Conservation (phyloP, 2,329 filamentous ascomycete genomes). For the Zasmidium angulare region DNA sequence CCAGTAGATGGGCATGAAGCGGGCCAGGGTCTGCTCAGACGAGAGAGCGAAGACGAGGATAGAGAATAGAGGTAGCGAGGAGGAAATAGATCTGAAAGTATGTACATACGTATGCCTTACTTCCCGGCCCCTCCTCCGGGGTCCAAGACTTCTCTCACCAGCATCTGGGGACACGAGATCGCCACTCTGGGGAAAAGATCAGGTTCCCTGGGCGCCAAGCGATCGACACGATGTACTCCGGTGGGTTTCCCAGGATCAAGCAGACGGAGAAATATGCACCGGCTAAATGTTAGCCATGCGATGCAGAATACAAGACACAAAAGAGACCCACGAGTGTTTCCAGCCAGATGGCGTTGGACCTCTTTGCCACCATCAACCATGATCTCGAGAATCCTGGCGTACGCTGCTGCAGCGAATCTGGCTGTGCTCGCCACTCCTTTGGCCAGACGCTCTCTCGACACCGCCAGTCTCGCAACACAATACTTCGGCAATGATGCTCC, state of each 20-base stretch:
- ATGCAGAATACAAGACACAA: no score
- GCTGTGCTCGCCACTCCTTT: not conserved
- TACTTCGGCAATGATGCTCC: slow-evolving; percentile 44
- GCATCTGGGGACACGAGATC: no score
- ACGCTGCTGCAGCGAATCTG: not conserved
- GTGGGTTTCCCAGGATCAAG: not conserved
- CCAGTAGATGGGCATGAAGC: slow-evolving; percentile 6
- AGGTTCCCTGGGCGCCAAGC: not conserved
- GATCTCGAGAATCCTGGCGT: not conserved
- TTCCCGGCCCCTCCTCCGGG: no score
- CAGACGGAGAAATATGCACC: not conserved
- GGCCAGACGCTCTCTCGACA: slow-evolving; percentile 26
- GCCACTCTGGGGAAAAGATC: no score
- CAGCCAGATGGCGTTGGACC: no score
- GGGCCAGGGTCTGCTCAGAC: slow-evolving; percentile 9
- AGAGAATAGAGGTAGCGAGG: no score
- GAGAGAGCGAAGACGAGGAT: not conserved
- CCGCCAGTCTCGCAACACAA: slow-evolving; percentile 28
- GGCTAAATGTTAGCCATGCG: not conserved
- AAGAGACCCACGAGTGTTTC: no score
- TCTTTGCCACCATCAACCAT: not conserved
- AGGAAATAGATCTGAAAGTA: no score
- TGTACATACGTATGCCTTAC: no score
- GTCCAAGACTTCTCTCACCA: no score
- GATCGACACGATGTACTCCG: not conserved